A percentile compares a stretch with the other conserved stretches of the same genome.
These are phyloP conservation scores for Talaromyces islandicus DNA, from an alignment of 2,329 filamentous ascomycete species.

Conservation along the genomic window DNA sequence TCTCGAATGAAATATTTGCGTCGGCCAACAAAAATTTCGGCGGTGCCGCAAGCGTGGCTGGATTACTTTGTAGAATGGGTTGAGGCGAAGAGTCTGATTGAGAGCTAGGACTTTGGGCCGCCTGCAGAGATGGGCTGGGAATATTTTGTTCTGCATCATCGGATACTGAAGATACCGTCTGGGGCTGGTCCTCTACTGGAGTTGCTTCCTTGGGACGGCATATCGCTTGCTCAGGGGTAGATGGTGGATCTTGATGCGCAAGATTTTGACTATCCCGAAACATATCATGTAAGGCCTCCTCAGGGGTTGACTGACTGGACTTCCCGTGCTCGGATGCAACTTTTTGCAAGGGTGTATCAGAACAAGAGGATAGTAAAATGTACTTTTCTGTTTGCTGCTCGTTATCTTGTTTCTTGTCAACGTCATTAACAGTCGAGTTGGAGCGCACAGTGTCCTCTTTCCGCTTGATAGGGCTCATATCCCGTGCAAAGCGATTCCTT, in stretches of 20 bases:
- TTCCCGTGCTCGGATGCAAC: not conserved
- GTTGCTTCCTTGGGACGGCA: not conserved
- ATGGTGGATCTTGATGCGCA: not conserved
- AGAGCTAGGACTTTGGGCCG: not conserved
- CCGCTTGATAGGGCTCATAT: conserved; percentile 6
- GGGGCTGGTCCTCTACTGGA: not conserved
- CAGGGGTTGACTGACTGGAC: not conserved
- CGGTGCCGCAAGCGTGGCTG: not conserved
- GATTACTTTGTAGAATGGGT: not conserved
- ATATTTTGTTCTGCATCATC: not conserved
- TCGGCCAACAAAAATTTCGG: not conserved
- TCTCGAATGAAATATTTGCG: not conserved
- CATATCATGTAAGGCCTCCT: not conserved
- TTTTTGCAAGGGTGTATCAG: not conserved
- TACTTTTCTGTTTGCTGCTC: not conserved
- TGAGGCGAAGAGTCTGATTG: not conserved
- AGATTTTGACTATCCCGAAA: not conserved
- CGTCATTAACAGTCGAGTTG: not conserved
- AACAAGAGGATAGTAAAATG: not conserved
- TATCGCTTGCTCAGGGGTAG: not conserved
- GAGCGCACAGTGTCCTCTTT: conserved; percentile 1
- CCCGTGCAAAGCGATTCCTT: not conserved
- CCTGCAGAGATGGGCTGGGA: not conserved
- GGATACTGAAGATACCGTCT: not conserved
- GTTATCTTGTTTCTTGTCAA: not conserved